Conservation (phyloP, 305 asterid species). For the Fraxinus greggii region DNA sequence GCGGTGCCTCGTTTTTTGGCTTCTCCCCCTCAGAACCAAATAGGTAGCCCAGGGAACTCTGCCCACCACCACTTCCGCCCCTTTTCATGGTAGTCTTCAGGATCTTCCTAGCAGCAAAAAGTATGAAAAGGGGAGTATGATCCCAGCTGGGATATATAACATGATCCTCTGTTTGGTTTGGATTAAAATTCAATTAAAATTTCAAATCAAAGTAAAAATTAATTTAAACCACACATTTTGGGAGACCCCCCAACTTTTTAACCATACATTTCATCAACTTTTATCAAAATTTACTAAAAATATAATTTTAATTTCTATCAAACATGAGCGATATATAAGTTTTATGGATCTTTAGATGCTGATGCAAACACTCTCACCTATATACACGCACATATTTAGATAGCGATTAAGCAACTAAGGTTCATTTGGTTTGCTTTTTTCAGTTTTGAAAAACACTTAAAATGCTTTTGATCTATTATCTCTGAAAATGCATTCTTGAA, state of each 20-base stretch:
- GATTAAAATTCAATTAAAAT: too few species aligned
- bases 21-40: constrained; percentile 31
- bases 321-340: too few species aligned
- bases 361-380: neutral
- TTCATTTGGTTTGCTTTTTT: too few species aligned
- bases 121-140: constrained; percentile 2
- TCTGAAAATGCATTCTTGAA: too few species aligned
- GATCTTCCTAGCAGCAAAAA: neutral
- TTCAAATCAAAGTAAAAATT: neutral
- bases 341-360: neutral
- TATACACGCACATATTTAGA: neutral
- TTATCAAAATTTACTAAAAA: too few species aligned
- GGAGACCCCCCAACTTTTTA: too few species aligned
- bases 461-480: too few species aligned
- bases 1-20: neutral
- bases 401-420: neutral
- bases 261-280: too few species aligned
- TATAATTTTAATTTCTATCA: too few species aligned
- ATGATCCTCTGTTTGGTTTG: too few species aligned
- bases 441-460: too few species aligned
- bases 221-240: too few species aligned
- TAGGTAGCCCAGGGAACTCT: constrained; percentile 49
- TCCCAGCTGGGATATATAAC: neutral
- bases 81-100: constrained; percentile 25
- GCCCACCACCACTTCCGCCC: constrained; percentile 64